phyloP scores from a whole-genome alignment of 2,329 filamentous ascomycete genomes.

The Xylaria sp. region DNA sequence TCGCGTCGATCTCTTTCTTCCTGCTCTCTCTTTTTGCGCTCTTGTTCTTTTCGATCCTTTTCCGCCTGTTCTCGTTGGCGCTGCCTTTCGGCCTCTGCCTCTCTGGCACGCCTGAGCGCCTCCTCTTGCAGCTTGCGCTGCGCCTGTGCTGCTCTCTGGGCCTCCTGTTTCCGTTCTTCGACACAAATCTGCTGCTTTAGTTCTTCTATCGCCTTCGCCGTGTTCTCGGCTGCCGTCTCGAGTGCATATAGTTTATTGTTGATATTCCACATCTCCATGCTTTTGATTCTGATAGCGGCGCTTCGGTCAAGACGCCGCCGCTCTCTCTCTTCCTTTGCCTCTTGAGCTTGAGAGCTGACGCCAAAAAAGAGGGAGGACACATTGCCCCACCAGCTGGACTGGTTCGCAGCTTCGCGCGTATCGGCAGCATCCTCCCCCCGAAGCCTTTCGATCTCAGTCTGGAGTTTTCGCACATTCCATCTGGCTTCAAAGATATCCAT shows the following conservation, averaged over 20 bases:
- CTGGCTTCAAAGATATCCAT: conserved; percentile 11
- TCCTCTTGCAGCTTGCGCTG: conserved; percentile 10
- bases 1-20: neutral
- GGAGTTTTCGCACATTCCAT: conserved; percentile 10
- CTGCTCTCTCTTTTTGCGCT: neutral
- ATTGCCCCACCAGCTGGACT: neutral
- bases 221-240: neutral
- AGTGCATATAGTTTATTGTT: neutral
- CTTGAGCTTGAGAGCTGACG: neutral
- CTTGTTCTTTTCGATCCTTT: neutral
- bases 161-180: conserved; percentile 8
- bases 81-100: neutral
- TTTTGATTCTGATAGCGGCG: conserved; percentile 4
- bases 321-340: conserved; percentile 5
- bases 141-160: conserved; percentile 1
- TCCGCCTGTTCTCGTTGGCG: neutral
- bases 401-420: neutral
- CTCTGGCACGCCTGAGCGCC: neutral
- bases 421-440: conserved; percentile 10
- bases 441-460: conserved; percentile 15
- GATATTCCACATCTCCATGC: neutral
- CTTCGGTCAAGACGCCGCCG: conserved; percentile 9
- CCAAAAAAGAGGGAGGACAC: neutral
- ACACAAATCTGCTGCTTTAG: conserved; percentile 1
- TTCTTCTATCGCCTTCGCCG: neutral